These are phyloP conservation scores for Vairimorpha necatrix DNA, from an alignment of 371 early-diverging fungal genomes.

Conservation along the genomic window DNA sequence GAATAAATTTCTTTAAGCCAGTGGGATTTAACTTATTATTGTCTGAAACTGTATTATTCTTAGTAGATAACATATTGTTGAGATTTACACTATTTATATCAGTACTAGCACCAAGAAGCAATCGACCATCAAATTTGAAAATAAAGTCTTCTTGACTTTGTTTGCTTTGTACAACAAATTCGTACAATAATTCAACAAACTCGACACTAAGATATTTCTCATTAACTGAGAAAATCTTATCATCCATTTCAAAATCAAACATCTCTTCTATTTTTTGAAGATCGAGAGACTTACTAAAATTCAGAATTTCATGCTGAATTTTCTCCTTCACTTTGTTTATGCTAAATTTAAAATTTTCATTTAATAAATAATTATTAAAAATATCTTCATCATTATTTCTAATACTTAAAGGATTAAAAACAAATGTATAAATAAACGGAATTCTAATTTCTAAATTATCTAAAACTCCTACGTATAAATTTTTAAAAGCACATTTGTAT, in stretches of 20 bases:
- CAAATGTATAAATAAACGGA: constrained; percentile 28
- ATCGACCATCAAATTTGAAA: constrained; percentile 31
- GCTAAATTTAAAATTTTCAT: neutral
- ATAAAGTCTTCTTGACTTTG: neutral
- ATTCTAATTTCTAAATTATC: constrained; percentile 35
- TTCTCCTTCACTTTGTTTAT: neutral
- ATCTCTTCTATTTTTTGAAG: constrained; percentile 5
- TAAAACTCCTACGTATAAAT: constrained; percentile 18
- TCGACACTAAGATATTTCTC: neutral
- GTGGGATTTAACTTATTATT: neutral
- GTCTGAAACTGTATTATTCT: no score
- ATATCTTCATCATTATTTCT: neutral
- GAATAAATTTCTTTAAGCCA: neutral
- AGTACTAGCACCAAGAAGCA: neutral
- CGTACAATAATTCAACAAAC: neutral
- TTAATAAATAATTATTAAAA: neutral
- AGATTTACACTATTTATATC: no score
- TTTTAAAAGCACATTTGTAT: constrained; percentile 18
- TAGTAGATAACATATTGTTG: no score
- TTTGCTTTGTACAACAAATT: neutral
- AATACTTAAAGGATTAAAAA: constrained; percentile 10
- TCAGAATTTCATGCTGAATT: constrained; percentile 7
- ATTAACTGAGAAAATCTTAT: neutral
- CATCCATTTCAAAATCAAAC: neutral
- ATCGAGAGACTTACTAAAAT: neutral